Conservation (phyloP, 441 rosid genomes). For the Populus hybrid region DNA sequence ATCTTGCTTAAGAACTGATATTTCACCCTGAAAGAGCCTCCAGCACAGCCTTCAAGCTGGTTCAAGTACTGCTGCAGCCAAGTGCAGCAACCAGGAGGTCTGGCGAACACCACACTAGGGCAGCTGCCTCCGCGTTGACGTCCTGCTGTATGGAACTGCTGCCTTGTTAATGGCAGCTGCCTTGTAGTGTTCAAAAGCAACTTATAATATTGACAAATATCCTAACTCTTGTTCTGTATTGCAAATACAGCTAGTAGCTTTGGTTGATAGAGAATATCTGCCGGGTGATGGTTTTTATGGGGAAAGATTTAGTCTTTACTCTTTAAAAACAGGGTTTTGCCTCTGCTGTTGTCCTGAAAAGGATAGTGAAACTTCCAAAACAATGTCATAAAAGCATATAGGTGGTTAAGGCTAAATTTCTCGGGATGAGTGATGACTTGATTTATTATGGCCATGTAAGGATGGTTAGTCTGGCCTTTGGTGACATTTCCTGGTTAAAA, state of each 20-base stretch:
- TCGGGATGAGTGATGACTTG: too few species aligned
- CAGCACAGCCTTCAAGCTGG: constrained; percentile 27
- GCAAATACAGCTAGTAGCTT: background rate
- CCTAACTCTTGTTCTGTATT: background rate
- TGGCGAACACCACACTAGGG: constrained; percentile 28
- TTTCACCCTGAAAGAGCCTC: constrained; percentile 23
- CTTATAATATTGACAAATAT: background rate
- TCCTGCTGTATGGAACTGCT: constrained; percentile 18
- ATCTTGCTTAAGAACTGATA: constrained; percentile 33
- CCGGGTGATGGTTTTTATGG: background rate
- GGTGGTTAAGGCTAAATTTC: too few species aligned
- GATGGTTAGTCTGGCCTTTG: too few species aligned
- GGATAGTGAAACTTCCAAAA: too few species aligned
- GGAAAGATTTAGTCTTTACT: too few species aligned
- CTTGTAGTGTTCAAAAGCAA: background rate
- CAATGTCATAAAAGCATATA: too few species aligned
- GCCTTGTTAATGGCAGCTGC: constrained; percentile 20
- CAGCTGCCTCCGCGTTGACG: constrained; percentile 27
- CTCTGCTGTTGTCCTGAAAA: too few species aligned
- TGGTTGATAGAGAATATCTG: background rate
- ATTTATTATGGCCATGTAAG: too few species aligned
- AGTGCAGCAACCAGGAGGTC: constrained; percentile 17
- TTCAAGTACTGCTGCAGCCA: constrained; percentile 20
- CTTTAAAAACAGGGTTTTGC: too few species aligned
- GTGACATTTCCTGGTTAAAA: too few species aligned